phyloP scores from a whole-genome alignment of 805 yeast genomes.

The Candida verbasci region DNA sequence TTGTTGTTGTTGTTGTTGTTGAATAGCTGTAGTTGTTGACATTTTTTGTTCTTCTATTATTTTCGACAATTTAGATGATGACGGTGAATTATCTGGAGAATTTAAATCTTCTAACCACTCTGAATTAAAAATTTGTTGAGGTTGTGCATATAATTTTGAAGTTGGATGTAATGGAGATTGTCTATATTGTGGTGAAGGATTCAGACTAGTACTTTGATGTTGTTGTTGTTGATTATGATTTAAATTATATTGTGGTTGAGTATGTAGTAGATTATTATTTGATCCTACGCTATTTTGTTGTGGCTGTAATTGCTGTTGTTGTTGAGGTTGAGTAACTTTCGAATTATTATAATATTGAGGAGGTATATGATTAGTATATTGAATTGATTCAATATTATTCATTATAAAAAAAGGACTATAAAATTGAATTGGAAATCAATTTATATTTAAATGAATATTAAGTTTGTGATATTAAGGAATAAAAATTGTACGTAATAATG shows the following conservation, averaged over 20 bases:
- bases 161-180: constrained; percentile 7
- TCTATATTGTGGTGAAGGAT: constrained; percentile 3
- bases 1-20: too few relatives aligned
- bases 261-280: constrained; percentile 4
- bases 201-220: too few relatives aligned
- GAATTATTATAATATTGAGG: constrained; percentile 2
- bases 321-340: constrained; percentile 1
- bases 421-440: not conserved
- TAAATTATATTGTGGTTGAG: constrained; percentile 4
- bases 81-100: constrained; percentile 6
- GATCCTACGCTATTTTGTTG: too few relatives aligned
- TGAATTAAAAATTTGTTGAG: constrained; percentile 5
- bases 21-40: constrained; percentile 7
- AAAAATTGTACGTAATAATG: too few relatives aligned
- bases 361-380: constrained; percentile 4
- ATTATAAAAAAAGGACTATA: constrained; percentile 3
- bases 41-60: constrained; percentile 6
- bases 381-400: constrained; percentile 8
- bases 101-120: constrained; percentile 6
- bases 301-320: not conserved
- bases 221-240: constrained; percentile 1
- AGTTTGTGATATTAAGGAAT: too few relatives aligned
- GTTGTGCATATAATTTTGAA: constrained; percentile 5
- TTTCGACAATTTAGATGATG: constrained; percentile 2
- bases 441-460: too few relatives aligned